These are phyloP conservation scores for Penicillium longicatenatum DNA, from an alignment of 495 filamentous ascomycete genomes.

Conservation along the genomic window DNA sequence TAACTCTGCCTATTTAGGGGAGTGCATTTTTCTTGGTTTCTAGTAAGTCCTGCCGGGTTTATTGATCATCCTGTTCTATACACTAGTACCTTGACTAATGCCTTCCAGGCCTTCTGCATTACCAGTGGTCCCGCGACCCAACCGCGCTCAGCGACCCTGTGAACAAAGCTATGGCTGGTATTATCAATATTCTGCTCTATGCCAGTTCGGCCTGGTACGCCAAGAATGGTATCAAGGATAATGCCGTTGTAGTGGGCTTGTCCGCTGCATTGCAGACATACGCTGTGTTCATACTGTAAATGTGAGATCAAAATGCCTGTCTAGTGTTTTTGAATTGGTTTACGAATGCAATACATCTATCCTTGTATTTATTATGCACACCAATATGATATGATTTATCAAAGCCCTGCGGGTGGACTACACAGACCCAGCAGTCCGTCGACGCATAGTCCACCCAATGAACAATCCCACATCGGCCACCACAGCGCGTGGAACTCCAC, in stretches of 20 bases:
- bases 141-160: conserved; percentile 27
- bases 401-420: not conserved
- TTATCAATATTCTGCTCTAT: conserved; percentile 30
- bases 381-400: too few relatives aligned
- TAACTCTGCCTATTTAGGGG: conserved; percentile 12
- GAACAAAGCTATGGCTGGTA: conserved; percentile 33
- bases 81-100: not conserved
- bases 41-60: conserved; percentile 16
- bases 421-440: not conserved
- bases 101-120: conserved; percentile 31
- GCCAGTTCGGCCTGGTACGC: conserved; percentile 35
- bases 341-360: not conserved
- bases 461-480: conserved; percentile 74
- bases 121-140: conserved; percentile 32
- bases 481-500: conserved; percentile 64
- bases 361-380: too few relatives aligned
- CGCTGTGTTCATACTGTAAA: conserved; percentile 22
- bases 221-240: conserved; percentile 30
- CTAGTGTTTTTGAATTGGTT: not conserved
- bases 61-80: too few relatives aligned
- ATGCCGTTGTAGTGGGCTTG: conserved; percentile 23
- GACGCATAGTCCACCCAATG: conserved; percentile 50
- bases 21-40: conserved; percentile 32
- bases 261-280: conserved; percentile 31
- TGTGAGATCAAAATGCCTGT: not conserved